Conservation (phyloP, 169 alveolate genomes). For the Miamiensis avidus region DNA sequence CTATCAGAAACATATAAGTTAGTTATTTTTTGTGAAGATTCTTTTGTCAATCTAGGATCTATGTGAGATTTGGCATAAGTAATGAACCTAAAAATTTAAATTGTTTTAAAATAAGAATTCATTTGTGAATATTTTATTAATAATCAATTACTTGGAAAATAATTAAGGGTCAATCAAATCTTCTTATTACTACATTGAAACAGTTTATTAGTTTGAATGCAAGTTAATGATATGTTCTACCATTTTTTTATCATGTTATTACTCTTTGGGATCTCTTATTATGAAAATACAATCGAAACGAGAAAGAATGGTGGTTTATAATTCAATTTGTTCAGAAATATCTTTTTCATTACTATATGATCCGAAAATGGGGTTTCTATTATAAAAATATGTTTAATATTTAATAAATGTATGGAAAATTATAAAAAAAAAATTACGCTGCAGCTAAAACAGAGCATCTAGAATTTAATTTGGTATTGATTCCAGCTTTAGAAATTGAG, state of each 20-base stretch:
- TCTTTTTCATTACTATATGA: constrained; percentile 96
- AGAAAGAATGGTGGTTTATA: constrained; percentile 95
- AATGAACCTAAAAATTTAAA: constrained; percentile 84
- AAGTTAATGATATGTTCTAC: constrained; percentile 92
- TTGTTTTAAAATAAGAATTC: too few species aligned
- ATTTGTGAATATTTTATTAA: too few species aligned
- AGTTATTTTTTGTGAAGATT: constrained; percentile 93
- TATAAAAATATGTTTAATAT: not conserved
- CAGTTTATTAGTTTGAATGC: constrained; percentile 68
- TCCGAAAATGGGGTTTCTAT: constrained; percentile 96
- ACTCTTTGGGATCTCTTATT: constrained; percentile 95
- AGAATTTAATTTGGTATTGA: constrained; percentile 97
- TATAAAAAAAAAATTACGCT: constrained; percentile 68
- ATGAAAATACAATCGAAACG: constrained; percentile 98
- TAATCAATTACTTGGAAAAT: constrained; percentile 61
- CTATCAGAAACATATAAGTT: constrained; percentile 96
- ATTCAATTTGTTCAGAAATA: constrained; percentile 98
- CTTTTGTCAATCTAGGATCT: constrained; percentile 95
- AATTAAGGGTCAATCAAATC: constrained; percentile 8
- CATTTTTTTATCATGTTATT: constrained; percentile 90
- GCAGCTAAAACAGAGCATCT: constrained; percentile 99
- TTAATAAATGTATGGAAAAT: too few species aligned
- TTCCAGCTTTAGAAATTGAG: constrained; percentile 99
- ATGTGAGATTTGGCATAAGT: constrained; percentile 88
- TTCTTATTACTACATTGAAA: constrained; percentile 40